Evolutionary conservation across 1,284 basidiomycete species (phyloP).

Genomic region (Ceratobasidium sp.): DNA sequence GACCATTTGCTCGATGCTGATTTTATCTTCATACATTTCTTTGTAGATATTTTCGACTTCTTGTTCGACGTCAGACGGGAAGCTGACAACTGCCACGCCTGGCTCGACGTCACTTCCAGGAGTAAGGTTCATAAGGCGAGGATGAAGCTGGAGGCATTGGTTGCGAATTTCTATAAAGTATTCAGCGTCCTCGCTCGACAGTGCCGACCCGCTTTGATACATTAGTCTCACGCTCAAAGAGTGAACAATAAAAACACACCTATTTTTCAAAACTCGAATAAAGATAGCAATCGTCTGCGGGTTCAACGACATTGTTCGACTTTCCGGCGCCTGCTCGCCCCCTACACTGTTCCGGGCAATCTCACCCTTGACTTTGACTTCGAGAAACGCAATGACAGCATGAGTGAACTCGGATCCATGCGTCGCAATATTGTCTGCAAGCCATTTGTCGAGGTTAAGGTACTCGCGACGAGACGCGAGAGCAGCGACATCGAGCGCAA

Average conservation of each 20-base stretch:
- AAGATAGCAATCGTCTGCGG: conserved; percentile 92
- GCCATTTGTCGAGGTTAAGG: conserved; percentile 96
- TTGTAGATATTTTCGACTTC: conserved; percentile 97
- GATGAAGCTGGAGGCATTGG: conserved; percentile 93
- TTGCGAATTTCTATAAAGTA: conserved; percentile 94
- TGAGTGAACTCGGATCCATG: conserved; percentile 90
- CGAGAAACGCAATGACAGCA: conserved; percentile 86
- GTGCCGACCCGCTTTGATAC: conserved; percentile 59
- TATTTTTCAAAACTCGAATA: conserved; percentile 84
- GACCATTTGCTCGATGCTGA: conserved; percentile 95
- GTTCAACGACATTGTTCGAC: conserved; percentile 82
- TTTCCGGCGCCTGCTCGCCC: conserved; percentile 81
- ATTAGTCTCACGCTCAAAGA: not conserved
- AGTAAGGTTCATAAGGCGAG: conserved; percentile 94
- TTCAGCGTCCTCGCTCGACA: conserved; percentile 76
- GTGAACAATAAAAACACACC: conserved; percentile 60
- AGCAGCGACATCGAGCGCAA: conserved; percentile 92
- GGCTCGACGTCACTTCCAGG: conserved; percentile 91
- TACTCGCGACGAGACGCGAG: conserved; percentile 93
- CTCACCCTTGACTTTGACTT: conserved; percentile 92
- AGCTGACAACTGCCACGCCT: conserved; percentile 89
- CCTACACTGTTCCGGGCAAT: conserved; percentile 61
- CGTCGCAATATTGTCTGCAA: conserved; percentile 83
- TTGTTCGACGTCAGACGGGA: conserved; percentile 87
- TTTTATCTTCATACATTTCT: conserved; percentile 96